phyloP scores from a whole-genome alignment of 176 grass and related monocot species.

The Guadua angustifolia region DNA sequence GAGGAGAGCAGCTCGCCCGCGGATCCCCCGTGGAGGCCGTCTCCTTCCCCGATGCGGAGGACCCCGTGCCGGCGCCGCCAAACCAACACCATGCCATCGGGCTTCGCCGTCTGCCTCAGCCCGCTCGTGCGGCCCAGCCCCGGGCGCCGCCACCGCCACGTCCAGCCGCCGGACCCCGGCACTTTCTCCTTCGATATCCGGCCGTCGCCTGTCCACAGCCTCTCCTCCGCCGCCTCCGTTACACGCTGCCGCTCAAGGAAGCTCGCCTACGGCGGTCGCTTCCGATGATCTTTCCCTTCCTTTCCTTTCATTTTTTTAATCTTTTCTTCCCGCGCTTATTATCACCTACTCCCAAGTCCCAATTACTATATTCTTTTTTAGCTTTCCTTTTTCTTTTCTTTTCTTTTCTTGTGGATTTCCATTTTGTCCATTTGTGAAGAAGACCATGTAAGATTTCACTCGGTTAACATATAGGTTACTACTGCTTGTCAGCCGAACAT shows the following conservation, averaged over 20 bases:
- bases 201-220: conserved; percentile 64
- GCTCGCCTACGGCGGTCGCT: conserved; percentile 65
- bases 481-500: conserved; percentile 40
- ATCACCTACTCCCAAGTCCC: conserved; percentile 21
- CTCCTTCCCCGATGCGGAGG: conserved; percentile 67
- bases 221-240: conserved; percentile 43
- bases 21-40: conserved; percentile 61
- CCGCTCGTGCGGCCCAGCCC: conserved; percentile 83
- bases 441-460: conserved; percentile 45
- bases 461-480: conserved; percentile 44
- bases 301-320: background rate
- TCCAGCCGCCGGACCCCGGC: conserved; percentile 45
- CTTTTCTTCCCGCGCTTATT: background rate
- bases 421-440: conserved; percentile 40
- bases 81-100: conserved; percentile 44
- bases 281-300: conserved; percentile 55
- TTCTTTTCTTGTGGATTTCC: conserved; percentile 24
- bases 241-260: conserved; percentile 71
- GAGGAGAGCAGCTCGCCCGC: conserved; percentile 54
- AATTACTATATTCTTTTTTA: conserved; percentile 16
- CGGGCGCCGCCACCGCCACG: conserved; percentile 44
- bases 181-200: conserved; percentile 65
- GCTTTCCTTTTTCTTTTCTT: conserved; percentile 24
- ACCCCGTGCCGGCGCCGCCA: conserved; percentile 45
- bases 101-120: conserved; percentile 81